Evolutionary conservation across 176 grass and related monocot species (phyloP).

Genomic region (Oryza coarctata): DNA sequence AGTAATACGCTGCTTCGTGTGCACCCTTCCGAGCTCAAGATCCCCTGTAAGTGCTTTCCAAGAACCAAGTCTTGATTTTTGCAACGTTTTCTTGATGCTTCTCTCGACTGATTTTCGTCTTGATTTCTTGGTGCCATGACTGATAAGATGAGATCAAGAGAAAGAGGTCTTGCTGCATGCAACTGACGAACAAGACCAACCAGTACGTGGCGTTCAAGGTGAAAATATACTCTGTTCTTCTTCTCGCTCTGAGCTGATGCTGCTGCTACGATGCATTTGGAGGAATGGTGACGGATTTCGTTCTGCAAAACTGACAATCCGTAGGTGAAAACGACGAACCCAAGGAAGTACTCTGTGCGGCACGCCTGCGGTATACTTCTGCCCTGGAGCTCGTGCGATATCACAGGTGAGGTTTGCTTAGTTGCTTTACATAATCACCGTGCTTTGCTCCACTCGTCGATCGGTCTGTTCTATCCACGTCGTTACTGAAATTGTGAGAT

Average conservation of each 20-base stretch:
- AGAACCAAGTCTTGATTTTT: not conserved
- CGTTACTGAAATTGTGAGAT: not conserved
- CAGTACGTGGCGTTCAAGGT: constrained; percentile 86
- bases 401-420: constrained; percentile 50
- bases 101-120: constrained; percentile 26
- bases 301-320: not conserved
- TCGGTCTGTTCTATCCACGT: not conserved
- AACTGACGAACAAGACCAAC: constrained; percentile 76
- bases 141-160: constrained; percentile 75
- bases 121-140: not conserved
- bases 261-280: not conserved
- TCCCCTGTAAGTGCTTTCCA: constrained; percentile 59
- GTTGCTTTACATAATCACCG: not conserved
- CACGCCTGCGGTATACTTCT: constrained; percentile 67
- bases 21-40: constrained; percentile 79
- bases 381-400: constrained; percentile 53
- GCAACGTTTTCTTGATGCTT: not conserved
- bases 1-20: constrained; percentile 70
- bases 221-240: constrained; percentile 4
- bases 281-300: not conserved
- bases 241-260: not conserved
- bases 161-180: constrained; percentile 76
- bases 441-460: not conserved
- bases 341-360: constrained; percentile 76
- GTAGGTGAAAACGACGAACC: constrained; percentile 93